Percentiles rank a stretch among this genome's conserved stretches.
These are phyloP conservation scores for Uronychia setigera DNA, from an alignment of 73 alveolate genomes.

Conservation along the genomic window DNA sequence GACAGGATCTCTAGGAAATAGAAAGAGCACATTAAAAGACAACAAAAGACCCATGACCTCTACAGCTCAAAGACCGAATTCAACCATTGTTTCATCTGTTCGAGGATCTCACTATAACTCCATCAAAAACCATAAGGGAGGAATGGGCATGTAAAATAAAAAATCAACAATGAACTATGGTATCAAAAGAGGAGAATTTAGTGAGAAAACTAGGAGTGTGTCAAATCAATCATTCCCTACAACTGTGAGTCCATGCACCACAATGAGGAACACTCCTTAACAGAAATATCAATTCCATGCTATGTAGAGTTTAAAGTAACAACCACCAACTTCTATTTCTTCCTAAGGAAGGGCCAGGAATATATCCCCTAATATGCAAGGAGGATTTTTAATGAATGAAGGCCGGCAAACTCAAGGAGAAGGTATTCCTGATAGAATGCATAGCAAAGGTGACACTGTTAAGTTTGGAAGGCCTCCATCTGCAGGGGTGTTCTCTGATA, in stretches of 20 bases:
- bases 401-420: no score
- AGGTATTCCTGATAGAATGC: no score
- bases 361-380: no score
- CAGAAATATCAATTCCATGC: neutral
- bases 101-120: neutral
- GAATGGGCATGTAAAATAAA: no score
- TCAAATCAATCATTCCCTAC: neutral
- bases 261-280: neutral
- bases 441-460: no score
- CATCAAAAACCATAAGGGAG: no score
- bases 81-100: neutral
- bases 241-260: neutral
- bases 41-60: neutral
- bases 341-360: no score
- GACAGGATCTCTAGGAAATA: neutral
- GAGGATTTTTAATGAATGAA: no score
- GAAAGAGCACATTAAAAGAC: neutral
- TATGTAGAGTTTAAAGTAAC: no score
- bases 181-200: neutral
- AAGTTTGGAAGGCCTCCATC: neutral
- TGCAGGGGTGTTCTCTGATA: neutral
- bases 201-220: neutral
- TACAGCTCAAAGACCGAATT: neutral
- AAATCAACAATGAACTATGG: no score
- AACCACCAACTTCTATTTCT: no score